Evolutionary conservation across 106 monocot genomes (phyloP), one percentile per base, ranked within the genome.

Genomic region (Phalaenopsis equestris): DNA sequence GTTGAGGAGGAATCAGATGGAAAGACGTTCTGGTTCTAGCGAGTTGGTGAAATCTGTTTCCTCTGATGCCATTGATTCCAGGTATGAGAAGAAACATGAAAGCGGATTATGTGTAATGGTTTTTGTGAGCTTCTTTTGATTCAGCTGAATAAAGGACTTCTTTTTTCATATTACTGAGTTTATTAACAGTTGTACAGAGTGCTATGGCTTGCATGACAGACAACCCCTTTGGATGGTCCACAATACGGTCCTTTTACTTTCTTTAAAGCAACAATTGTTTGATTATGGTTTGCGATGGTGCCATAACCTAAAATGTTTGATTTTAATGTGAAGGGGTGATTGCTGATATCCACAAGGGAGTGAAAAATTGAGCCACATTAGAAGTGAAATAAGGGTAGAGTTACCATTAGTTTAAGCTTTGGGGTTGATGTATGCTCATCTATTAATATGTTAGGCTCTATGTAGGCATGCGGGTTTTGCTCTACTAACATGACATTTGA

Each of bases 1-100:
- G 95, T 41, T 86, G 77, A 82, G 90, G 79, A 87, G 92, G 81
- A 90, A 90, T 86, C 84, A 85, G 79, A 84, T 87, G 41, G 85
- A 76, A 65, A 83, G 57, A 6, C 84, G 79, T 75, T 80, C 85
- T 9, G 80, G 84, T 11, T 46, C 72, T 38, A 82, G 79, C 21
- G 79, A 79, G 15, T 9, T 37, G 21, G 68, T 67, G 45, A 89
- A 80, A 36, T 4, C 75, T 18, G 57, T 78, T 80, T 85, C 78
- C 6, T 41, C 86, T 4, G 91, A 85, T 67, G 55, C 57, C 65
- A 43, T 85, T 0, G 87, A 91, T 74, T 75, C 86, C 18, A 94
- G 87, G 94, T 91, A 83, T 76, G 41, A 8, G 14, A 57, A 75
- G 47, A 23, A 8, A 46, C 52, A 12, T 52, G 10, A 14, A 52